Conservation (phyloP, 1,139 yeast genomes). For the Sugiyamaella grinbergsii region DNA sequence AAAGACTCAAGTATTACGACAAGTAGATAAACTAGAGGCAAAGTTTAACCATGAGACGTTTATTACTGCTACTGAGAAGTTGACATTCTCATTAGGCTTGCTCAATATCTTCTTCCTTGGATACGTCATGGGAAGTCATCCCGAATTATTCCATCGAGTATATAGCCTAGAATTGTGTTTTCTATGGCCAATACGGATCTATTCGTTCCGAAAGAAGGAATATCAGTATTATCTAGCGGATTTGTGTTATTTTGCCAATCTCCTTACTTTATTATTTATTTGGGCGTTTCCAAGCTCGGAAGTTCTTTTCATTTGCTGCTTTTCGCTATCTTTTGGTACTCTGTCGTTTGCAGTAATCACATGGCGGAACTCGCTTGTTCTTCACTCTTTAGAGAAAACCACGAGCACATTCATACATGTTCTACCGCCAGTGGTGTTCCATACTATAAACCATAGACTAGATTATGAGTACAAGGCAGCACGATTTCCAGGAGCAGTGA, state of each 20-base stretch:
- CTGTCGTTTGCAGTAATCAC: constrained; percentile 92
- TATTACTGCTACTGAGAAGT: constrained; percentile 69
- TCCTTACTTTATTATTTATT: constrained; percentile 64
- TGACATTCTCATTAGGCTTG: constrained; percentile 76
- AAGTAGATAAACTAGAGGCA: constrained; percentile 59
- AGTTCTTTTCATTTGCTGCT: constrained; percentile 75
- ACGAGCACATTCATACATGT: constrained; percentile 90
- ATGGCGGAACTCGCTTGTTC: constrained; percentile 91
- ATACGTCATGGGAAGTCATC: constrained; percentile 73
- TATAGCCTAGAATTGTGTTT: constrained; percentile 64
- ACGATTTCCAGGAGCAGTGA: constrained; percentile 81
- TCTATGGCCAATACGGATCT: constrained; percentile 81
- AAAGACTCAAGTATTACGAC: constrained; percentile 36
- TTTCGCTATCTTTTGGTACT: constrained; percentile 86
- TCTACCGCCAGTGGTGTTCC: constrained; percentile 86
- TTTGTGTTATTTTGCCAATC: constrained; percentile 87
- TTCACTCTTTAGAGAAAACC: constrained; percentile 91
- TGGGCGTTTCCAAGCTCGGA: constrained; percentile 82
- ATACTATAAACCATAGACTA: constrained; percentile 83
- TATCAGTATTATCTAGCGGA: constrained; percentile 91
- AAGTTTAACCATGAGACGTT: constrained; percentile 47
- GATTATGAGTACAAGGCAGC: constrained; percentile 53
- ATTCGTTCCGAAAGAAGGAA: constrained; percentile 75
- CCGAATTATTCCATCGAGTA: constrained; percentile 72
- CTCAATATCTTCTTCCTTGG: constrained; percentile 72